Evolutionary conservation across 352 stramenopile genomes (phyloP), one percentile per base, ranked within the genome.

Genomic region (Pythium insidiosum): DNA sequence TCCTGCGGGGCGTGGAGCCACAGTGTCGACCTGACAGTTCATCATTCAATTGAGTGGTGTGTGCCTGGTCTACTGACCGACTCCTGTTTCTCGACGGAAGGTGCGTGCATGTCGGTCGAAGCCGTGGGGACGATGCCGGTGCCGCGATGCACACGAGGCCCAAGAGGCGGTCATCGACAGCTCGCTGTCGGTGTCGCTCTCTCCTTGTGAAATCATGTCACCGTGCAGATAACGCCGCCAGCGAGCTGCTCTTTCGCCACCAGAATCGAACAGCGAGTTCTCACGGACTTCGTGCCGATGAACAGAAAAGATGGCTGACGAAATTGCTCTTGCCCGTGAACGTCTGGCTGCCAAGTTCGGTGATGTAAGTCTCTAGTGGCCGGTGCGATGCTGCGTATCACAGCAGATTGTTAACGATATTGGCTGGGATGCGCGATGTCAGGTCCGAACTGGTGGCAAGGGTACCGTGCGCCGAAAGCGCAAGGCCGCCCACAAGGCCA

Each of bases 401-500:
- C 31, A 45, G n/a, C 10, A 16, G 15, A 15, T 10, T 30, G 16
- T 21, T 44, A 21, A 50, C 5, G 19, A 24, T 49, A 35, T 16
- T 22, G n/a, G 10, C 30, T 21, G 19, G 40, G 16, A 12, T 12
- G 23, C 31, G 11, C 19, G 10, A 19, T 38, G 11, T 38, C 46
- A 66, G 41, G 78, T 95, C 57, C 87, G 85, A 49, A 99, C 95
- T 52, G 95, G 95, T 63, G 95, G 95, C 60, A 98, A 98, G 74
- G 95, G 94, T 46, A 80, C 86, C 42, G 85, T 97, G 46, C 87
- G 95, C 75, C 88, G 95, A 86, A 98, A 98, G 84, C 96, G 97
- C 72, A 96, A 97, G 72, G 84, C 91, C 30, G 84, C 85, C 19
- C 79, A 96, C 75, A 97, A 95, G 75, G 82, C 88, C 39, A 72